These are phyloP conservation scores for Neonectria hederae DNA, from an alignment of 2,329 filamentous ascomycete species.

Conservation along the genomic window DNA sequence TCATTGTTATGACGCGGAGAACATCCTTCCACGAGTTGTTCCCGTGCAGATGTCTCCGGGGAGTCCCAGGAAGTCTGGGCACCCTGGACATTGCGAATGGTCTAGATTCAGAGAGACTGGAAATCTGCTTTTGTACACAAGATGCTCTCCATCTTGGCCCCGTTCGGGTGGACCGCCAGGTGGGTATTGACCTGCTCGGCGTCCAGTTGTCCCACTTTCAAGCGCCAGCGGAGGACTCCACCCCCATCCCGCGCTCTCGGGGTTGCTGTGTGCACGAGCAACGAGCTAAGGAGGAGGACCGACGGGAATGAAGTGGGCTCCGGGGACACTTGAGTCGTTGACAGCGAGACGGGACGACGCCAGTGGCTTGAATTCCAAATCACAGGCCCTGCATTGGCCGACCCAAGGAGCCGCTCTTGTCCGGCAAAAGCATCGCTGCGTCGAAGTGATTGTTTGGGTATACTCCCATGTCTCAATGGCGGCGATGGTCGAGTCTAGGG, in stretches of 20 bases:
- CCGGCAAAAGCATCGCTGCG: neutral
- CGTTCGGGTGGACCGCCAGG: constrained; percentile 5
- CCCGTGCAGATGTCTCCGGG: neutral
- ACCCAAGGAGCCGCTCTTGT: neutral
- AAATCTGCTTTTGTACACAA: constrained; percentile 10
- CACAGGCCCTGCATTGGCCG: neutral
- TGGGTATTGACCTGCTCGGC: constrained; percentile 9
- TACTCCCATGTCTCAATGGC: constrained; percentile 18
- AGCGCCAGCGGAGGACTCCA: constrained; percentile 20
- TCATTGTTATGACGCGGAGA: neutral
- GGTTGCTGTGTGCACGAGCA: neutral
- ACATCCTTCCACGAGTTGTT: neutral
- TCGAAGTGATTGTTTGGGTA: constrained; percentile 2
- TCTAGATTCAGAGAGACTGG: constrained; percentile 12
- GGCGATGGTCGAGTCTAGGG: constrained; percentile 4
- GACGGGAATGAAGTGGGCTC: neutral
- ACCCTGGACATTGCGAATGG: constrained; percentile 13
- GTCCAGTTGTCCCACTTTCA: constrained; percentile 9
- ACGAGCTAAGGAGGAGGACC: neutral
- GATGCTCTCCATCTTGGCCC: constrained; percentile 12
- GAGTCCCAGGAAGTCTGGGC: neutral
- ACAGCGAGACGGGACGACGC: neutral
- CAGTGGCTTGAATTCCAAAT: neutral
- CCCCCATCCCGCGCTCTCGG: constrained; percentile 11
- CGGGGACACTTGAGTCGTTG: neutral